Evolutionary conservation across 164 flowering plant species (phyloP), one percentile per base, ranked within the genome.

Genomic region (Warburgia ugandensis): DNA sequence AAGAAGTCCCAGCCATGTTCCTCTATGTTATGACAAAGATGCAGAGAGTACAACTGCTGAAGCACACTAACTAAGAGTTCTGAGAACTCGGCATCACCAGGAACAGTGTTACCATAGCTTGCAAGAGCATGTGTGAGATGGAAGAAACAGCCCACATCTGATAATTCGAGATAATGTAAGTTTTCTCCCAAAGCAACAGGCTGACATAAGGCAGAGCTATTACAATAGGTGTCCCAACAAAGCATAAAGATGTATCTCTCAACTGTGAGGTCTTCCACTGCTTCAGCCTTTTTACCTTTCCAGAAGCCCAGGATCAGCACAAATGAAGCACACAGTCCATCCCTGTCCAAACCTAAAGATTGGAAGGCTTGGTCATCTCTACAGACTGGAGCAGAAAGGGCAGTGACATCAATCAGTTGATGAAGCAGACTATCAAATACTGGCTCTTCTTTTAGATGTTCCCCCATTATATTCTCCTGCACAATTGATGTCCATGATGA

Each of bases 231-330:
- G 69, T 82, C 94, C 86, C 92, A 80, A 59, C 92, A 84, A 66
- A 94, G 89, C 21, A 69, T 53, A 72, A 82, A 89, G 6, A 83
- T 54, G 47, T 89, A 89, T 55, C 97, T 80, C 66, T 94, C 99
- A 47, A 89, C 40, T 22, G 89, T 68, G 38, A 84, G 79, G 46
- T 94, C 99, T 56, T 82, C 95, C 28, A 73, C 75, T 25, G 70
- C 60, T 46, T 56, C 62, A 60, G 96, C 79, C 51, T 71, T 74
- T 61, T 68, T 78, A 27, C 94, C 87, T 45, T 65, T 84, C 99
- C 99, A 94, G 12, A 72, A 59, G 32, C 75, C 81, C 56, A 85
- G 36, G 68, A 88, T 65, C 61, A 56, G 12, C 12, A 83, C 69
- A 32, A 86, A 77, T 27, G 74, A 62, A 8, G 65, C 60, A 70